These are phyloP conservation scores for Bryum argenteum DNA, from an alignment of 225 moss, liverwort and hornwort genomes.

Conservation along the genomic window DNA sequence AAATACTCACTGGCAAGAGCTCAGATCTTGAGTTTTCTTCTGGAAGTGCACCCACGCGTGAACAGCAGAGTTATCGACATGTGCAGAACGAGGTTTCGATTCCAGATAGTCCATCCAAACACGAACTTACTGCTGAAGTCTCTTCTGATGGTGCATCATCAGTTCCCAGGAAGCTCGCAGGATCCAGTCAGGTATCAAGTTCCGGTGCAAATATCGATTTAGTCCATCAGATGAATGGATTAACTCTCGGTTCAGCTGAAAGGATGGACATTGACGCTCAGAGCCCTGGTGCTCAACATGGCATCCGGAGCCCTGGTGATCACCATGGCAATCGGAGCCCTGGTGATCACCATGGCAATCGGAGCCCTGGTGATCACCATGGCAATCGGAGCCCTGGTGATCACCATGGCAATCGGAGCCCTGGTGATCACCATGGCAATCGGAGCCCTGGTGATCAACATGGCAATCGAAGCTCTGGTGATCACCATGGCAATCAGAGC, in stretches of 20 bases:
- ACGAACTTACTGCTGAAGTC: slow-evolving; percentile 14
- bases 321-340: too few relatives aligned
- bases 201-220: slow-evolving; percentile 12
- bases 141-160: slow-evolving; percentile 6
- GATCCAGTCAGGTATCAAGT: slow-evolving; percentile 19
- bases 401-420: too few relatives aligned
- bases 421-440: too few relatives aligned
- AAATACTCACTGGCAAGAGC: background rate
- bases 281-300: slow-evolving; percentile 5
- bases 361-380: too few relatives aligned
- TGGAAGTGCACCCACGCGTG: slow-evolving; percentile 16
- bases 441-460: too few relatives aligned
- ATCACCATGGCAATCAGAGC: too few relatives aligned
- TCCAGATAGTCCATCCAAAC: slow-evolving; percentile 11
- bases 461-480: too few relatives aligned
- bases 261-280: slow-evolving; percentile 22
- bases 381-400: too few relatives aligned
- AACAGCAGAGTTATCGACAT: slow-evolving; percentile 19
- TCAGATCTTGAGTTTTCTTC: slow-evolving; percentile 13
- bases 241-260: slow-evolving; percentile 16
- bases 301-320: too few relatives aligned
- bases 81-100: slow-evolving; percentile 12
- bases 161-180: background rate
- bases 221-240: slow-evolving; percentile 3
- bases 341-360: too few relatives aligned